Base-by-base conservation (phyloP, 1,284 basidiomycete species). In the Marasmius oreades region DNA sequence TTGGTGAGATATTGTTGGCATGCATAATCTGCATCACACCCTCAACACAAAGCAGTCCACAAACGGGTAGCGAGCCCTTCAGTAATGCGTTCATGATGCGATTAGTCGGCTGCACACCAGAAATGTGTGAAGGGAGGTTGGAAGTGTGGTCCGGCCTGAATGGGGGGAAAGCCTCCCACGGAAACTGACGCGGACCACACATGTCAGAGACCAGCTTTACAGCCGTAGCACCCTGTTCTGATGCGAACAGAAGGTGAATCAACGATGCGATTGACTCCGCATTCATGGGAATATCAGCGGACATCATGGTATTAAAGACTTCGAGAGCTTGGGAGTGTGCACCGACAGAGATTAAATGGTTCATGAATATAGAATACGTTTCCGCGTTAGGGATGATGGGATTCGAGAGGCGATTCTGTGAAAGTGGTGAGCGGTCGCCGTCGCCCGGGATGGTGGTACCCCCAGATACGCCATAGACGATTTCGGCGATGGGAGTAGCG, bases 361-460 rank as follows among this genome's bases (percentile, higher is more conserved):
- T 79, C 65, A 90, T 79, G 59, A 88, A 75, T 31, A 86, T 80
- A 10, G 81, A 79, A 69, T 82, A 88, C 1, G 88, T 91, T 10
- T 74, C 73, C 6, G 78, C 73, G 62, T 87, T 79, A 18, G 52
- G 22, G 5, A 16, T 51, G 51, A 54, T 18, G 52, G 55, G 47
- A 16, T 24, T 39, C 26, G 39, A 55, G 26, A 52, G 7, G 56
- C 44, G 64, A 61, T n/a, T 57, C 34, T 18, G 56, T 12, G 47
- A 14, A 55, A 16, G 47, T 20, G 20, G 39, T 7, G 39, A 50
- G 33, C 18, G 36, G 16, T 65, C 69, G 64, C 67, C 70, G 69
- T 58, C 72, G 61, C 46, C 64, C 59, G 31, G 67, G 68, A 61
- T 69, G 67, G 66, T 69, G 71, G 64, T 67, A 61, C 55, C 68